Percentiles rank a stretch among this genome's conserved stretches.
phyloP scores from a whole-genome alignment of 257 asterid species.

The Handroanthus guayacan region DNA sequence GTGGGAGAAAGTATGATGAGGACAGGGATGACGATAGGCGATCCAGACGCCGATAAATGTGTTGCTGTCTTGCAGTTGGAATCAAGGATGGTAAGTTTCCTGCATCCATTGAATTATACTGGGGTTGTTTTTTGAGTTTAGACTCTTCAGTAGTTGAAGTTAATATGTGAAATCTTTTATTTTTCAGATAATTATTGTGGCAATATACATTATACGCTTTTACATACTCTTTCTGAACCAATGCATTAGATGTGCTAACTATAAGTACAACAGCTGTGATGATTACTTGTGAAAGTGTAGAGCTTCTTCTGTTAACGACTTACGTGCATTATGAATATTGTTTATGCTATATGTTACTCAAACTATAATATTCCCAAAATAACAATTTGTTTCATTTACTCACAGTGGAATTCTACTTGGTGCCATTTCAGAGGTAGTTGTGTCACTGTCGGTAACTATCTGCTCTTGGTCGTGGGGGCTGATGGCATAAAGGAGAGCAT shows the following conservation, averaged over 20 bases:
- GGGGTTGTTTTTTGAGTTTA: background rate
- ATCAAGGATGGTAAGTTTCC: slow-evolving; percentile 33
- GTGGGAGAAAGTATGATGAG: slow-evolving; percentile 57
- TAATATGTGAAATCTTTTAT: no score
- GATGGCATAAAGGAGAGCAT: background rate
- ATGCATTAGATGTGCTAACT: background rate
- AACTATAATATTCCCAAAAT: background rate
- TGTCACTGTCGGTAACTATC: background rate
- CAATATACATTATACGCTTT: background rate
- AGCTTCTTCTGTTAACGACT: background rate
- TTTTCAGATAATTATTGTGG: background rate
- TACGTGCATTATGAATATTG: background rate
- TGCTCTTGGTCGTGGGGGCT: slow-evolving; percentile 11
- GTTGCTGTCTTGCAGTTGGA: slow-evolving; percentile 20
- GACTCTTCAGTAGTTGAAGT: background rate
- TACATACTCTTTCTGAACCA: no score
- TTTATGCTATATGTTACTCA: background rate
- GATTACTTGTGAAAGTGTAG: background rate
- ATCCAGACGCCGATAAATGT: slow-evolving; percentile 43
- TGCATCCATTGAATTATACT: background rate
- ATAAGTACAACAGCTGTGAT: background rate
- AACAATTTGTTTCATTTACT: background rate
- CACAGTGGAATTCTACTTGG: slow-evolving; percentile 17
- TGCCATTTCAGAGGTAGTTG: background rate
- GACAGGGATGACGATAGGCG: slow-evolving; percentile 64